Conservation (phyloP, 1,139 yeast species). For the Candida labiduridarum region DNA sequence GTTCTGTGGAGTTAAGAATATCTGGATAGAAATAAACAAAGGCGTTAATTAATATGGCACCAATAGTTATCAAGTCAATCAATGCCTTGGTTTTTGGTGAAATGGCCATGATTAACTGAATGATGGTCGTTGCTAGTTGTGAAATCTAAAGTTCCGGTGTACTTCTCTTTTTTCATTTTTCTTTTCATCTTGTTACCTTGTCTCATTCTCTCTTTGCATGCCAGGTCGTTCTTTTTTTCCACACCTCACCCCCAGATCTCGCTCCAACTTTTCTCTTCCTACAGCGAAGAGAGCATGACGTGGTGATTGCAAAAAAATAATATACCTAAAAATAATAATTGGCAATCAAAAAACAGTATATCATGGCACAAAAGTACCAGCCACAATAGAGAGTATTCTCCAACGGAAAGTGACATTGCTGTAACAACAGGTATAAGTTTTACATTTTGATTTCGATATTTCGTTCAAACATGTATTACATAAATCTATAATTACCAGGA, state of each 20-base stretch:
- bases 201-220: too few relatives aligned
- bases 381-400: not conserved
- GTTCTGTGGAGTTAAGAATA: slow-evolving; percentile 41
- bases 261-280: not conserved
- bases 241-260: slow-evolving; percentile 1
- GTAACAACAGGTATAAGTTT: too few relatives aligned
- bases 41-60: slow-evolving; percentile 14
- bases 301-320: not conserved
- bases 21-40: slow-evolving; percentile 80
- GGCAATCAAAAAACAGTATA: not conserved
- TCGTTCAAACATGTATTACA: too few relatives aligned
- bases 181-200: not conserved
- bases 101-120: slow-evolving; percentile 3
- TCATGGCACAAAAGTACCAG: not conserved
- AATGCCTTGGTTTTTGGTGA: slow-evolving; percentile 11
- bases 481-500: not conserved
- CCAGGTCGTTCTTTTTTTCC: not conserved
- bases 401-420: not conserved
- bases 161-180: slow-evolving; percentile 2
- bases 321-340: not conserved
- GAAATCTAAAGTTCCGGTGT: not conserved
- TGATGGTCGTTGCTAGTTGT: not conserved
- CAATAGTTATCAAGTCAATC: slow-evolving; percentile 13
- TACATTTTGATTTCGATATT: too few relatives aligned
- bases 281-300: not conserved